Percentiles rank a stretch among this genome's conserved stretches.
Conservation (phyloP, 2,329 filamentous ascomycete genomes). For the Rutstroemia sp. region DNA sequence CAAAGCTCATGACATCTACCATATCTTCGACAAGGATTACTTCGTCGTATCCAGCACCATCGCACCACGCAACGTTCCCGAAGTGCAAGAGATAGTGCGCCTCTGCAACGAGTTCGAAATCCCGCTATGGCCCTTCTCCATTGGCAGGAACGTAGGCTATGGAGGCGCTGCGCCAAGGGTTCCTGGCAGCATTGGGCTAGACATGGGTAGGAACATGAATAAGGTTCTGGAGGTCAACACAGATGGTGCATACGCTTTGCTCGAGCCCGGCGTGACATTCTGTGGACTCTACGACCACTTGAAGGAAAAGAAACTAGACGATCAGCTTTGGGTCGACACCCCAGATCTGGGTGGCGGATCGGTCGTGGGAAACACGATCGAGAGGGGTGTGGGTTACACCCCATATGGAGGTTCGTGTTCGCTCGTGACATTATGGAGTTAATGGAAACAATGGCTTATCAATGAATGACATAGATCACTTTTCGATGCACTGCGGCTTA, state of each 20-base stretch:
- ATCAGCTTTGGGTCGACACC: slow-evolving; percentile 37
- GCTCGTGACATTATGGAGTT: not conserved
- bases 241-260: slow-evolving; percentile 40
- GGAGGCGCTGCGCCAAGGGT: slow-evolving; percentile 44
- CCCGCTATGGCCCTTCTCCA: slow-evolving; percentile 39
- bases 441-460: slow-evolving; percentile 17
- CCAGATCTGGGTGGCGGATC: slow-evolving; percentile 35
- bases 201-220: slow-evolving; percentile 47
- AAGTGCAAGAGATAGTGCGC: slow-evolving; percentile 40
- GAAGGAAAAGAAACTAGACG: slow-evolving; percentile 34
- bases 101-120: slow-evolving; percentile 37
- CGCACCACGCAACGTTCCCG: slow-evolving; percentile 29
- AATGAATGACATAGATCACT: slow-evolving; percentile 26
- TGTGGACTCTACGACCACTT: slow-evolving; percentile 44
- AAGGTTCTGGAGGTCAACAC: slow-evolving; percentile 43
- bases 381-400: slow-evolving; percentile 41
- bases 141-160: slow-evolving; percentile 41
- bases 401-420: slow-evolving; percentile 33
- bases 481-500: slow-evolving; percentile 35
- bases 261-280: slow-evolving; percentile 50
- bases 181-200: slow-evolving; percentile 41
- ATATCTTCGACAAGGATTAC: slow-evolving; percentile 36
- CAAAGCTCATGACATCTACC: slow-evolving; percentile 31
- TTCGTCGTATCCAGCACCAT: slow-evolving; percentile 25
- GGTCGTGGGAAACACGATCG: slow-evolving; percentile 39